Conservation (phyloP, 192 early-diverging fungal species). For the Coemansia sp. region DNA sequence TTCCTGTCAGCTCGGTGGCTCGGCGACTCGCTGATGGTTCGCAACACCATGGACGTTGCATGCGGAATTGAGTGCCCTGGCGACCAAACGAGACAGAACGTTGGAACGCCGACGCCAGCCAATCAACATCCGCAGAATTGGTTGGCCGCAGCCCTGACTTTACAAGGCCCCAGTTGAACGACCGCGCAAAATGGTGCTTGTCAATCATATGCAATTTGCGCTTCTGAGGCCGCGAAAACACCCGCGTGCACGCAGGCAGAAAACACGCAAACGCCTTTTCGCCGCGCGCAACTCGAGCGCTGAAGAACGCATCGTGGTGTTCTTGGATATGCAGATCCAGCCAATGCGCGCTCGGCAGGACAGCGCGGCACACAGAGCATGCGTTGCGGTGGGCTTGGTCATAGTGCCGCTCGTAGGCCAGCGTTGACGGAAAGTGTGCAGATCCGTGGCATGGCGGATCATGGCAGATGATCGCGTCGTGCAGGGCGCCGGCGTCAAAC, state of each 20-base stretch:
- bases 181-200: constrained; percentile 30
- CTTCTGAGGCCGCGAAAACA: constrained; percentile 22
- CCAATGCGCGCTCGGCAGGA: constrained; percentile 50
- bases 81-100: constrained; percentile 40
- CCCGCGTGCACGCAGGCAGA: constrained; percentile 16
- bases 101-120: constrained; percentile 25
- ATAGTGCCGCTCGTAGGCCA: constrained; percentile 46
- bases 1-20: too few relatives aligned
- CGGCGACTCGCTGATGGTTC: too few relatives aligned
- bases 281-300: constrained; percentile 20
- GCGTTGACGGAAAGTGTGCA: constrained; percentile 14
- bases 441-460: constrained; percentile 42
- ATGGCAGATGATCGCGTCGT: constrained; percentile 27
- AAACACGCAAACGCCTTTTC: constrained; percentile 39
- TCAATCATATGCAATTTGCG: constrained; percentile 43
- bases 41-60: too few relatives aligned
- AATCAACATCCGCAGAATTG: constrained; percentile 34
- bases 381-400: constrained; percentile 41
- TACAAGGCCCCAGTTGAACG: constrained; percentile 41
- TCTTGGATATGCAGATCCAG: constrained; percentile 52
- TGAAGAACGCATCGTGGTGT: constrained; percentile 44
- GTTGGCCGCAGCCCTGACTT: constrained; percentile 18
- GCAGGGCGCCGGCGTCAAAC: constrained; percentile 1
- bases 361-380: constrained; percentile 26
- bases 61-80: neutral